Conservation (phyloP, 495 filamentous ascomycete genomes). For the Penicillium lagena region DNA sequence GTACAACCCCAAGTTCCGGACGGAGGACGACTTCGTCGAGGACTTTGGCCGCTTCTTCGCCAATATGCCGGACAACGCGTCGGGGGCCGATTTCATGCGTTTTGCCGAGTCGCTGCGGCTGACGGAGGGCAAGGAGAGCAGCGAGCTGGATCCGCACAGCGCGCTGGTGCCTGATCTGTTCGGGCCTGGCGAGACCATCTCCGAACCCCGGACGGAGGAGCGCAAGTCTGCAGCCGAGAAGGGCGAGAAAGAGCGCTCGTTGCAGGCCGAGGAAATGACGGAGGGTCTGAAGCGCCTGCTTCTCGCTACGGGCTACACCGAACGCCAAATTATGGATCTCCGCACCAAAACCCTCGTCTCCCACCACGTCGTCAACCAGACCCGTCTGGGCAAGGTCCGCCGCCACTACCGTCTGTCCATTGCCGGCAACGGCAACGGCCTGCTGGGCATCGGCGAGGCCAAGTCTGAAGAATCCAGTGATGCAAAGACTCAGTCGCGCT, state of each 20-base stretch:
- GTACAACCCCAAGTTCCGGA: slow-evolving; percentile 56
- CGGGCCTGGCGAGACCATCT: slow-evolving; percentile 31
- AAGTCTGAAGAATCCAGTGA: slow-evolving; percentile 69
- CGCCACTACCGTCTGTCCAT: slow-evolving; percentile 64
- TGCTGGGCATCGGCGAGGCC: slow-evolving; percentile 82
- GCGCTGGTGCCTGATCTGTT: slow-evolving; percentile 46
- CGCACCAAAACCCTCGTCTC: slow-evolving; percentile 59
- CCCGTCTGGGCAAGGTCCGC: slow-evolving; percentile 85
- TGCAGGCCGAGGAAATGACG: slow-evolving; percentile 39
- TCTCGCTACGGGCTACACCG: slow-evolving; percentile 60
- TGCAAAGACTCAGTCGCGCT: slow-evolving; percentile 58
- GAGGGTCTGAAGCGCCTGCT: slow-evolving; percentile 54
- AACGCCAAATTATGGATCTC: slow-evolving; percentile 47
- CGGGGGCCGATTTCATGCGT: slow-evolving; percentile 35
- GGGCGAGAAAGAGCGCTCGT: slow-evolving; percentile 22
- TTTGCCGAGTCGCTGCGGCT: slow-evolving; percentile 41
- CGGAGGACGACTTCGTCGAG: slow-evolving; percentile 45
- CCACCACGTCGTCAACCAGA: slow-evolving; percentile 82
- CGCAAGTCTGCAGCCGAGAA: slow-evolving; percentile 28
- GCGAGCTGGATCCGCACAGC: slow-evolving; percentile 39
- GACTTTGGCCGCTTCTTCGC: slow-evolving; percentile 53
- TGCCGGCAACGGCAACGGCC: slow-evolving; percentile 77
- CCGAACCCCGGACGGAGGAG: slow-evolving; percentile 20
- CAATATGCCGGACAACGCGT: slow-evolving; percentile 41
- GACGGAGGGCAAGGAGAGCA: slow-evolving; percentile 47